A percentile compares a stretch with the other conserved stretches of the same genome.
phyloP scores from a whole-genome alignment of 352 stramenopile genomes.

The Globisporangium mamillatum region DNA sequence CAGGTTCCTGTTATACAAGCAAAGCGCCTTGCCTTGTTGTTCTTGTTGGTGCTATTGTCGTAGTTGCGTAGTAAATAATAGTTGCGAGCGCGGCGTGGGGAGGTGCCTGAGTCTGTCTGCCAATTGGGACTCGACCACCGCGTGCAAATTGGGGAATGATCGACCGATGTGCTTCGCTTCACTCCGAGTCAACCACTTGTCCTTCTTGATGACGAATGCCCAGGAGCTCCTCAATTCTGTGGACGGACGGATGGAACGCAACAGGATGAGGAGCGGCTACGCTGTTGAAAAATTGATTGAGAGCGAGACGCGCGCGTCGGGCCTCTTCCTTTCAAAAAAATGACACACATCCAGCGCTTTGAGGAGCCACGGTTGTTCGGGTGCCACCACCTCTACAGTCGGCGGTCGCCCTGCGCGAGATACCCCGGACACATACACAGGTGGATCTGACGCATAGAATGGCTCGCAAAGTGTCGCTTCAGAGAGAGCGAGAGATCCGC shows the following conservation, averaged over 20 bases:
- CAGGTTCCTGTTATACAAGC: background rate
- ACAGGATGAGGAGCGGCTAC: background rate
- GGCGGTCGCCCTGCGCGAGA: background rate
- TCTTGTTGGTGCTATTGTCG: background rate
- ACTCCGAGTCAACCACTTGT: background rate
- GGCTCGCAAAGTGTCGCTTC: too few relatives aligned
- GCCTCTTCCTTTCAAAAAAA: slow-evolving; percentile 5
- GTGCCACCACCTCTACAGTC: slow-evolving; percentile 4
- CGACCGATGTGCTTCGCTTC: background rate
- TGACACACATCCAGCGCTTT: background rate
- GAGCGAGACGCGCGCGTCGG: slow-evolving; percentile 5
- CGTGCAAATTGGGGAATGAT: slow-evolving; percentile 4
- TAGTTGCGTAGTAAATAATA: slow-evolving; percentile 12
- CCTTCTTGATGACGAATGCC: background rate
- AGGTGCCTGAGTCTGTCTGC: too few relatives aligned
- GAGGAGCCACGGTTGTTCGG: background rate
- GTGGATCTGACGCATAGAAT: too few relatives aligned
- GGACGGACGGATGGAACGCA: background rate
- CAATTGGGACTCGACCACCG: background rate
- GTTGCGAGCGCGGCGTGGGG: slow-evolving; percentile 6
- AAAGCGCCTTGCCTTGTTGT: background rate
- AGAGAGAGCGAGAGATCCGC: slow-evolving; percentile 13
- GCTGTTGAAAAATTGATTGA: slow-evolving; percentile 1
- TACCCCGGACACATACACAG: too few relatives aligned
- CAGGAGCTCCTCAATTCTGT: background rate